Conservation (phyloP, 164 flowering plant genomes). For the Tetrastigma voinierianum region DNA sequence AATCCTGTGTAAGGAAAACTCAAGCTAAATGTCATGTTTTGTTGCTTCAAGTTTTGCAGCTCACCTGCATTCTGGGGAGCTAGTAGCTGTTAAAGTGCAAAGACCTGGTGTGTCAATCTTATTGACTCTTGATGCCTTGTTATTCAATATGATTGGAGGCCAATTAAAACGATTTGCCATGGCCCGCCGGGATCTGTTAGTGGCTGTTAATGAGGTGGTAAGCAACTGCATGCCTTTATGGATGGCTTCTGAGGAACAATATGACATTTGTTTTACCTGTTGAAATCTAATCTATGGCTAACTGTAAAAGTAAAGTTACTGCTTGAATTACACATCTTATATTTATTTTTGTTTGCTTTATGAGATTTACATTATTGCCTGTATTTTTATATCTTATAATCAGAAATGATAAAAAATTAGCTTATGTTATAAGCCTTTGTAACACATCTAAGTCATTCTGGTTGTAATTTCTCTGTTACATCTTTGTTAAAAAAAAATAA, state of each 20-base stretch:
- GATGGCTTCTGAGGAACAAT: not conserved
- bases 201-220: slow-evolving; percentile 98
- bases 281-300: not conserved
- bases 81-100: slow-evolving; percentile 98
- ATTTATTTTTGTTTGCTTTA: too few species aligned
- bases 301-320: too few species aligned
- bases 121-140: slow-evolving; percentile 88
- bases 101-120: slow-evolving; percentile 86
- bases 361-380: too few species aligned
- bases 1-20: not conserved
- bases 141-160: slow-evolving; percentile 93
- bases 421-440: too few species aligned
- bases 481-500: too few species aligned
- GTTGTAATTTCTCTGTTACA: too few species aligned
- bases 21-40: slow-evolving; percentile 25
- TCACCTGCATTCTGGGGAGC: slow-evolving; percentile 93
- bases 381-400: too few species aligned
- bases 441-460: too few species aligned
- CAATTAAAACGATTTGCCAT: slow-evolving; percentile 92
- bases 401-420: too few species aligned
- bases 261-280: not conserved
- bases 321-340: too few species aligned
- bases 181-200: slow-evolving; percentile 87
- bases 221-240: slow-evolving; percentile 14
- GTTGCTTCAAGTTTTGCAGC: slow-evolving; percentile 73